Evolutionary conservation across 1,139 yeast genomes (phyloP), one percentile per base, ranked within the genome.

Genomic region (Pichia sp.): DNA sequence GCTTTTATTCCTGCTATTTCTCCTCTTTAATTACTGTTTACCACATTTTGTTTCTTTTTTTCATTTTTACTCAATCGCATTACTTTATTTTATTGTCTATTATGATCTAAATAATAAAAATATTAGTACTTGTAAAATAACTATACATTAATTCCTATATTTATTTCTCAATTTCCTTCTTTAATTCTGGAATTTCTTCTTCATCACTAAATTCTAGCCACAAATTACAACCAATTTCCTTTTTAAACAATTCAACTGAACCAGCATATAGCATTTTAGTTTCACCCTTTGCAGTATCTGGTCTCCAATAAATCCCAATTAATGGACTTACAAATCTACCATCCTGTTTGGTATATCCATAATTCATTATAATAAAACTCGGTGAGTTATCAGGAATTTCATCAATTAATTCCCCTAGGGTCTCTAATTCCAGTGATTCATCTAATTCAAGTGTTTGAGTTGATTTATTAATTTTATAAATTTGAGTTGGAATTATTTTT

Each of bases 181-280:
- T 75, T 26, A 80, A 60, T 15, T 71, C 76, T 30, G 77, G 82
- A 45, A 80, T 73, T 43, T 80, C 86, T 40, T 81, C 86, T 52
- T 79, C 84, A 45, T 80, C 85, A 32, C 71, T 74, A 18, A 78
- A 57, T 57, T 79, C 80, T 45, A 80, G 67, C 43, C 80, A 67
- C 56, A 77, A 66, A 47, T 59, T 57, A 15, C 85, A 90, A 15
- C 92, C 90, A 18, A 95, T 86, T 59, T 82, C 82, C 47, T 77
- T 82, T 62, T 92, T 74, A 53, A 89, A 76, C 57, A 82, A 68
- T 61, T 89, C 96, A 26, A 86, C 77, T 0, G 95, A 95, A 2
- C 94, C 95, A 1, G 96, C 97, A 59, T 86, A 89, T 44, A 86
- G 68, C 96, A 89, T 89, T 62, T 84, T 78, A 61, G 77, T 71